Conservation (phyloP, 108 stramenopile genomes). For the Discostella pseudostelligera region DNA sequence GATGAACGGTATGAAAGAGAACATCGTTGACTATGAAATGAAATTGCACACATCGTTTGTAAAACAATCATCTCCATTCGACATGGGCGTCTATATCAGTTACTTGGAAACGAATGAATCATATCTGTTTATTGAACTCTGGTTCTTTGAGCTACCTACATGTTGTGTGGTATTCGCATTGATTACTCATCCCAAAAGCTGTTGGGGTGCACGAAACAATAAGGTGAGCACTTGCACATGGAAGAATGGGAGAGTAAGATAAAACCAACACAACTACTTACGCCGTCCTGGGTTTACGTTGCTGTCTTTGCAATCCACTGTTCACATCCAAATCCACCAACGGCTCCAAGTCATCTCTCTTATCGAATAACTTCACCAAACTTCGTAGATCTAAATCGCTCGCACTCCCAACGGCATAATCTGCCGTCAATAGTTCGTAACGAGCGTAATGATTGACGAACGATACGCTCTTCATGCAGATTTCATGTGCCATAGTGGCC, state of each 20-base stretch:
- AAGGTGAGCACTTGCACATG: no score
- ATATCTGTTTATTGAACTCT: no score
- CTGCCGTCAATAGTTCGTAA: constrained; percentile 74
- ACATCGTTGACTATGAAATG: constrained; percentile 2
- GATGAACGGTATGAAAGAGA: constrained; percentile 21
- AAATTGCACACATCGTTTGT: no score
- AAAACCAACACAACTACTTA: constrained; percentile 5
- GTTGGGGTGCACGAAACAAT: no score
- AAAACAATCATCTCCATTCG: no score
- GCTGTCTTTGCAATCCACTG: constrained; percentile 25
- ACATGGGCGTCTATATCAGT: no score
- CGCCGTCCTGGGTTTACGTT: constrained; percentile 28
- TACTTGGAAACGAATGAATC: no score
- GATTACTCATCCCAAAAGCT: no score
- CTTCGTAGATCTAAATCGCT: constrained; percentile 28
- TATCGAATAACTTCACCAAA: constrained; percentile 34
- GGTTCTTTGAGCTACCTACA: no score
- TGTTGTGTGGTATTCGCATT: no score
- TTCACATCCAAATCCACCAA: constrained; percentile 24
- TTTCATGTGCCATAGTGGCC: constrained; percentile 59
- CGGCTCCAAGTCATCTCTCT: constrained; percentile 30
- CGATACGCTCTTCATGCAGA: constrained; percentile 70
- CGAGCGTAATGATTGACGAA: constrained; percentile 61
- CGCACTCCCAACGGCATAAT: constrained; percentile 46
- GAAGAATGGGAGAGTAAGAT: neutral